Percentiles rank a stretch among this genome's conserved stretches.
These are phyloP conservation scores for Phaeolepiota aurea DNA, from an alignment of 768 basidiomycete genomes.

Conservation along the genomic window DNA sequence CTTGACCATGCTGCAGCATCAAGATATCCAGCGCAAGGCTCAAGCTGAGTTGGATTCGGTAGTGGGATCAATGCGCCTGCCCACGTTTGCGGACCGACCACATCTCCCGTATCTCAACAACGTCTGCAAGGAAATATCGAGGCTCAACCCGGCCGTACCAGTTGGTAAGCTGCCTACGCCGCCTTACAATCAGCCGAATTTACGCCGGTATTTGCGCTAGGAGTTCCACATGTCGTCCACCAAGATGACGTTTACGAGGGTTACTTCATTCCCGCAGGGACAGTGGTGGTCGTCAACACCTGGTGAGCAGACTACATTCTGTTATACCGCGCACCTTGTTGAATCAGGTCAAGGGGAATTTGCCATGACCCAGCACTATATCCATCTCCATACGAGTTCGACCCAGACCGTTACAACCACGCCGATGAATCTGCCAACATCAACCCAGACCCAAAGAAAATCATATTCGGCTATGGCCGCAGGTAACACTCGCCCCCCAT, in stretches of 20 bases:
- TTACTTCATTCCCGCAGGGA: background rate
- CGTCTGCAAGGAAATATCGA: background rate
- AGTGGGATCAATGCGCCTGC: slow-evolving; percentile 19
- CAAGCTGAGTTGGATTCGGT: slow-evolving; percentile 26
- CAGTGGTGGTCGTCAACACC: background rate
- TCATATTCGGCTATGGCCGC: background rate
- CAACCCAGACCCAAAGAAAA: background rate
- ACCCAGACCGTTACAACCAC: background rate
- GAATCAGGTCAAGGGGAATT: background rate
- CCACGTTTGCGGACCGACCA: slow-evolving; percentile 12
- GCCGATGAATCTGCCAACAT: background rate
- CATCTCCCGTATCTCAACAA: background rate
- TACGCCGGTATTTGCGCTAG: slow-evolving; percentile 2
- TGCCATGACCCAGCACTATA: background rate
- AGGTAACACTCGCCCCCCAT: too few relatives aligned
- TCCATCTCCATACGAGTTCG: background rate
- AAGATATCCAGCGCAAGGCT: slow-evolving; percentile 19
- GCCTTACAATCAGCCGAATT: background rate
- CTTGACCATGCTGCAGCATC: slow-evolving; percentile 22
- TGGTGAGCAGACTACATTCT: background rate
- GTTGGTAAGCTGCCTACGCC: background rate
- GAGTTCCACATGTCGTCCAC: background rate
- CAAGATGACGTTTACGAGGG: slow-evolving; percentile 1
- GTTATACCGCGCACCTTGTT: background rate
- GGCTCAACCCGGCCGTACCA: background rate